phyloP scores from a whole-genome alignment of 1,284 basidiomycete species.

The Ceratobasidium theobromae region DNA sequence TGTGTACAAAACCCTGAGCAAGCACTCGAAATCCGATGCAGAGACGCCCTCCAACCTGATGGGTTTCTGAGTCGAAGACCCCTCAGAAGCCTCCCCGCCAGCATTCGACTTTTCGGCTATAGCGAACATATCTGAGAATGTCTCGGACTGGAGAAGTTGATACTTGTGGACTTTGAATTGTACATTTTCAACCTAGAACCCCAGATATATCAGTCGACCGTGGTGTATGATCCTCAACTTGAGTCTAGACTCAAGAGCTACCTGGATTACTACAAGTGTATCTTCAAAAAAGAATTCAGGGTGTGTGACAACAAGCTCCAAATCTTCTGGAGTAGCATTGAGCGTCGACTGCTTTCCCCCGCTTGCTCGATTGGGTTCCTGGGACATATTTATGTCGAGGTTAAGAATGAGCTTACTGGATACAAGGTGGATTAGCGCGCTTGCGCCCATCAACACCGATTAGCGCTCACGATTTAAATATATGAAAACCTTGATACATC shows the following conservation, averaged over 20 bases:
- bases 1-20: slow-evolving; percentile 1
- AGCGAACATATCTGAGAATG: slow-evolving; percentile 16
- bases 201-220: not conserved
- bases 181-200: not conserved
- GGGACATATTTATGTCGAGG: too few relatives aligned
- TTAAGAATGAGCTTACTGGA: not conserved
- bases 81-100: not conserved
- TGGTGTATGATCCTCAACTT: not conserved
- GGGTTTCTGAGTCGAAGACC: not conserved
- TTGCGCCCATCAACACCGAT: too few relatives aligned
- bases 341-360: not conserved
- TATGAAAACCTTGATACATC: too few relatives aligned
- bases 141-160: slow-evolving; percentile 7
- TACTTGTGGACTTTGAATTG: slow-evolving; percentile 17
- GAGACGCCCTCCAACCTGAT: not conserved
- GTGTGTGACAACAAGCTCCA: not conserved
- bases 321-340: not conserved
- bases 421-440: too few relatives aligned
- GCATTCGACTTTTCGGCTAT: not conserved
- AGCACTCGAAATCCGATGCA: not conserved
- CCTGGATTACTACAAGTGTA: slow-evolving; percentile 3
- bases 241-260: not conserved
- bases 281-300: slow-evolving; percentile 12
- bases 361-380: too few relatives aligned
- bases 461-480: too few relatives aligned